Base-by-base conservation (phyloP, 2,329 filamentous ascomycete species). In the Fusarium sp. region DNA sequence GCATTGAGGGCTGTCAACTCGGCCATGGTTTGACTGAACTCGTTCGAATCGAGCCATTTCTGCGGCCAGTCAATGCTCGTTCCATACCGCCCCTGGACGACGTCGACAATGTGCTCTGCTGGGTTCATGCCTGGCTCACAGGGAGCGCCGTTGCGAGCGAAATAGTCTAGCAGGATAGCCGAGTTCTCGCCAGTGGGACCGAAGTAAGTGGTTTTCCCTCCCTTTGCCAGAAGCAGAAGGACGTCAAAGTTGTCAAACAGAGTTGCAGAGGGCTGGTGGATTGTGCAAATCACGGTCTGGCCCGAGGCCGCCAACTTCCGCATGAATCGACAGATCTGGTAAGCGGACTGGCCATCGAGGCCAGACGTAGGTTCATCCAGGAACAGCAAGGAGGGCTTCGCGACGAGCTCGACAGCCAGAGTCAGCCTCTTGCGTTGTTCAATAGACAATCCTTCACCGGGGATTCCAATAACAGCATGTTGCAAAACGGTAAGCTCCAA, bases 91-190 rank as follows among this genome's bases (percentile, higher is more conserved):
- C 3, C 88, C 87, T 7, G 88, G 86, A 87, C 85, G 28, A 87
- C 85, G 60, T 88, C 86, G 57, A 95, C 88, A 89, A 95, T 94
- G 84, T 91, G 93, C 79, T 94, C 93, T 1, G 93, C 93, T 2
- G 92, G 92, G 75, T 94, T 94, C 33, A 35, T 19, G 88, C 89
- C 1, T 89, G 88, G 1, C 83, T 73, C 2, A 87, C 86, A 69
- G 91, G 92, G 85, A 1, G 89, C 90, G 9, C 92, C 93, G 69
- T 93, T 87, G 30, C 84, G 83, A 56, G 88, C 88, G 77, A 96
- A 95, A 81, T 93, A 93, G 49, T 83, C 86, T 63, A 93, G 79
- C 2, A 84, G 88, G 8, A 80, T 81, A 0, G 88, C 89, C 42
- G 59, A 61, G 16, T 88, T 83, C 2, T 87, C 81, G 15, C 90